Percentiles rank a stretch among this genome's conserved stretches.
phyloP scores from a whole-genome alignment of 306 rosid genomes.

The Vicia villosa region DNA sequence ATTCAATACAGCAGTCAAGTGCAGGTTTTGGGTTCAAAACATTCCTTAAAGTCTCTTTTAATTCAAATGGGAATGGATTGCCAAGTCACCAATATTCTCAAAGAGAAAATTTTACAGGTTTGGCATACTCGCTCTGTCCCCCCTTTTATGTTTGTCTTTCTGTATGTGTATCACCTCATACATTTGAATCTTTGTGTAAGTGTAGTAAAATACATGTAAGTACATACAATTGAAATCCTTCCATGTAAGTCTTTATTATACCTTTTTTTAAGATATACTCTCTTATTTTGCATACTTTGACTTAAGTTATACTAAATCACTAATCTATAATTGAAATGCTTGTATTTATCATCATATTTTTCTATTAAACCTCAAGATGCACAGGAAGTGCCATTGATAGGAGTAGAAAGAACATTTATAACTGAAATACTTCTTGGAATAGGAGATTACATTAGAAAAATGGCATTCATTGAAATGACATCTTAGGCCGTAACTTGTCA shows the following conservation, averaged over 20 bases:
- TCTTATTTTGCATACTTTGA: neutral
- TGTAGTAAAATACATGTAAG: too few relatives aligned
- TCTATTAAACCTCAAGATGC: neutral
- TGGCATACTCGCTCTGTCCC: neutral
- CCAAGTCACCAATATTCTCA: neutral
- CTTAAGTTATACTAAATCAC: neutral
- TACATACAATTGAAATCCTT: too few relatives aligned
- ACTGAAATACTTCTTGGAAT: neutral
- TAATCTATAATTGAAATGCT: neutral
- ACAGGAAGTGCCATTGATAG: neutral
- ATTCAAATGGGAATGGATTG: constrained; percentile 28
- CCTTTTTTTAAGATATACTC: too few relatives aligned
- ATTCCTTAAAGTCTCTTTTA: neutral
- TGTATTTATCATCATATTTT: neutral
- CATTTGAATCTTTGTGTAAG: too few relatives aligned
- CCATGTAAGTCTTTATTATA: too few relatives aligned
- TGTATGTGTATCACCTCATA: too few relatives aligned
- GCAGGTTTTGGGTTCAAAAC: neutral
- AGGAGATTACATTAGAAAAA: too few relatives aligned
- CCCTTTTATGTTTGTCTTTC: too few relatives aligned
- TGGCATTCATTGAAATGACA: too few relatives aligned
- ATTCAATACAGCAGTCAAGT: neutral
- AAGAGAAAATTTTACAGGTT: constrained; percentile 26
- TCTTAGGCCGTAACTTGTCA: too few relatives aligned
- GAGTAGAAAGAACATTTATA: too few relatives aligned